These are phyloP conservation scores for Otatea glauca DNA, from an alignment of 176 grass and related monocot species.

Conservation along the genomic window DNA sequence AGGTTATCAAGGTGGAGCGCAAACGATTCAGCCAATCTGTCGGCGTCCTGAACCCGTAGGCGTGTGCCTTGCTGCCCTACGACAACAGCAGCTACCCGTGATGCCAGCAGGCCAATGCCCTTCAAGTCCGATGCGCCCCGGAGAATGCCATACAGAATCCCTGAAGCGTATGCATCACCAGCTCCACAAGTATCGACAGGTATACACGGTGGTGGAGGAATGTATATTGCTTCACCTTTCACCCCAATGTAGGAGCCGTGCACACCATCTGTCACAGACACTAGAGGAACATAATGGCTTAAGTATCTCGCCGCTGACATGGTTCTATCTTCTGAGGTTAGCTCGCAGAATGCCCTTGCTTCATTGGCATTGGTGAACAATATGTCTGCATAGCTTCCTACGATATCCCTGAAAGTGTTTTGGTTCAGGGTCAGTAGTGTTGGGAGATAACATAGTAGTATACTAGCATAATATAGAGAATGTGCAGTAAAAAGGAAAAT, in stretches of 20 bases:
- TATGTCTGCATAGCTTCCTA: constrained; percentile 82
- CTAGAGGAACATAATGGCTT: constrained; percentile 77
- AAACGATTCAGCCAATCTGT: constrained; percentile 63
- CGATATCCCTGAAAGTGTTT: constrained; percentile 73
- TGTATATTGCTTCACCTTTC: constrained; percentile 89
- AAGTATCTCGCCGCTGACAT: constrained; percentile 70
- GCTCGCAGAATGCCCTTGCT: constrained; percentile 71
- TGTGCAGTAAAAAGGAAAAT: background rate
- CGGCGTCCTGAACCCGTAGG: constrained; percentile 71
- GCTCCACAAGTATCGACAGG: constrained; percentile 87
- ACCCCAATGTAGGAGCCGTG: constrained; percentile 81
- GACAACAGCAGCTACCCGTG: constrained; percentile 15
- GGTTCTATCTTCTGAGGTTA: constrained; percentile 57
- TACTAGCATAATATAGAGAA: constrained; percentile 14
- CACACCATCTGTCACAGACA: constrained; percentile 68
- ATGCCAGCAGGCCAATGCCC: constrained; percentile 76
- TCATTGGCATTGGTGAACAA: constrained; percentile 82
- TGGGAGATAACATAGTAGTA: background rate
- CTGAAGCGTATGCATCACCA: constrained; percentile 88
- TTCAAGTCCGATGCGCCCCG: constrained; percentile 79
- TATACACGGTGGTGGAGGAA: constrained; percentile 69
- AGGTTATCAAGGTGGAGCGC: constrained; percentile 67
- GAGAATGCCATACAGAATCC: constrained; percentile 84
- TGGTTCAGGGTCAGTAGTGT: background rate
- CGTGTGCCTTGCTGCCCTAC: constrained; percentile 89